Base-by-base conservation (phyloP, 1,284 basidiomycete species). In the Sporisorium graminicola region DNA sequence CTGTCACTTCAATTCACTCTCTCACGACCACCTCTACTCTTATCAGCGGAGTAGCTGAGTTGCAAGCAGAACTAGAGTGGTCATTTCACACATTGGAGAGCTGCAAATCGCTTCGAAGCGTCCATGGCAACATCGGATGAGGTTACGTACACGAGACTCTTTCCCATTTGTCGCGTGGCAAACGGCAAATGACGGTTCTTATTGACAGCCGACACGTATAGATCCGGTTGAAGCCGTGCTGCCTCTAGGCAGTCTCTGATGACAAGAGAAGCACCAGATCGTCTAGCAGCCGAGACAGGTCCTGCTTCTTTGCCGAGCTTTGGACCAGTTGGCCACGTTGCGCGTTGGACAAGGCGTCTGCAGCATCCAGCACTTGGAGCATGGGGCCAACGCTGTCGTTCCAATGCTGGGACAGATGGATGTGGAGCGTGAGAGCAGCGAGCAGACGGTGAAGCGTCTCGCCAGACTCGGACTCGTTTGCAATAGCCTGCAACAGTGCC, bases 401-500 rank as follows among this genome's bases (percentile, higher is more conserved):
- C 70, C 82, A 87, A 26, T 71, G 83, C 1, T 87, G 87, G 0
- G 87, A 92, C 22, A 94, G 86, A 44, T 92, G 90, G 57, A 95
- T 76, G 50, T 93, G 84, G 79, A 93, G 89, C 1, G 90, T 92
- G 31, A 95, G 86, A 10, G 91, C 91, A 1, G 92, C 93, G 0
- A 90, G 89, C 49, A 95, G 86, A 14, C 94, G 91, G 85, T 74
- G 62, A 2, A 74, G 70, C 73, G 92, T 90, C 82, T 94, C 94
- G 85, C 94, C 92, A 75, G 87, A 91, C 71, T 88, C 88, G 58
- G 86, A 88, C 86, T 95, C 94, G 76, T 89, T 89, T 54, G 88
- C 88, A 42, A 95, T 85, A 9, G 91, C 92, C 84, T 93, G 92
- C 0, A 94, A 85, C 16, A 95, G 83, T 0, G 92, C 94, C 78